Percentiles rank a stretch among this genome's conserved stretches.
phyloP scores from a whole-genome alignment of 768 basidiomycete genomes.

The Mycena crocata region DNA sequence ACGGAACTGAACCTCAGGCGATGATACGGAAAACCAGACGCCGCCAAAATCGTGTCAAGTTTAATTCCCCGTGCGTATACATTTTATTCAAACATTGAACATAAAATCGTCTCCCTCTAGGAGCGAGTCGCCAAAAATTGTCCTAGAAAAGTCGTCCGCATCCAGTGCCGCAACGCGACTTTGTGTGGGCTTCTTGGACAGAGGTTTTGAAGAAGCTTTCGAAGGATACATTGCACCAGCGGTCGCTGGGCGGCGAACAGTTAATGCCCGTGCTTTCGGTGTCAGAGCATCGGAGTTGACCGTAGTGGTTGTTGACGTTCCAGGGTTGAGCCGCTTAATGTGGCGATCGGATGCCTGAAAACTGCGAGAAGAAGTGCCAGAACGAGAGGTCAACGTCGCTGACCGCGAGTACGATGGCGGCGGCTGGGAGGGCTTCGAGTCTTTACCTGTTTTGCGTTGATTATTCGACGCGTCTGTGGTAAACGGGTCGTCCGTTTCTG shows the following conservation, averaged over 20 bases:
- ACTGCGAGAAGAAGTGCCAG: neutral
- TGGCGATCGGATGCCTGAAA: neutral
- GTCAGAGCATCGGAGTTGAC: constrained; percentile 22
- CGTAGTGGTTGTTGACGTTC: neutral
- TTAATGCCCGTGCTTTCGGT: neutral
- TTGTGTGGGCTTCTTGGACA: neutral
- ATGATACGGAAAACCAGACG: no score
- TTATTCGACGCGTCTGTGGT: neutral
- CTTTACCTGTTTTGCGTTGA: neutral
- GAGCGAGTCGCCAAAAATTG: neutral
- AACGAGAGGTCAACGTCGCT: neutral
- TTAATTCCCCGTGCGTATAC: no score
- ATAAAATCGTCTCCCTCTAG: neutral
- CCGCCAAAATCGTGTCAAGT: no score
- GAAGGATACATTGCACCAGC: neutral
- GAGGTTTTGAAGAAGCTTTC: neutral
- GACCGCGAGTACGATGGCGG: neutral
- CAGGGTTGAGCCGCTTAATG: neutral
- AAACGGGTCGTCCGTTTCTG: constrained; percentile 45
- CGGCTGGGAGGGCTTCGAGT: neutral
- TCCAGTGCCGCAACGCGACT: neutral
- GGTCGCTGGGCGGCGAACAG: neutral
- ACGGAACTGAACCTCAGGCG: no score
- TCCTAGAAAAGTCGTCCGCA: neutral
- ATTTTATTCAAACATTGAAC: neutral